Evolutionary conservation across 1,139 yeast genomes (phyloP).

Genomic region (Yamadazyma jaroonii): DNA sequence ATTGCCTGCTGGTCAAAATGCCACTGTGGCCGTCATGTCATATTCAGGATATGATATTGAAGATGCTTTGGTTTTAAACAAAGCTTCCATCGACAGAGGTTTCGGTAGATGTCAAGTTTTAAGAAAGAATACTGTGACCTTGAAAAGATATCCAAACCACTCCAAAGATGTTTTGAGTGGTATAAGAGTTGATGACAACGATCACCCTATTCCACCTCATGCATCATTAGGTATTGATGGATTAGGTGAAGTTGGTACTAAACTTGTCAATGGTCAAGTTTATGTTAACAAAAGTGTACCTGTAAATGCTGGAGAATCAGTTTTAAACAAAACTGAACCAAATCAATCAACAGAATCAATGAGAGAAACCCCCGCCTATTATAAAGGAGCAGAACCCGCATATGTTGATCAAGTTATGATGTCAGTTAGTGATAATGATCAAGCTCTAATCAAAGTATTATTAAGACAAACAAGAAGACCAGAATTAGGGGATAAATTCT

Average conservation of each 20-base stretch:
- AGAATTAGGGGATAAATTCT: constrained; percentile 95
- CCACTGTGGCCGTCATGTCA: constrained; percentile 98
- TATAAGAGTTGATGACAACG: constrained; percentile 80
- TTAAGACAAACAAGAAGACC: constrained; percentile 97
- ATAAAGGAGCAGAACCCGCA: constrained; percentile 93
- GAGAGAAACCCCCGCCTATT: constrained; percentile 87
- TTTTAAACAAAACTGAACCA: constrained; percentile 32
- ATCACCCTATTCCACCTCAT: constrained; percentile 83
- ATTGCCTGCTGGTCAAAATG: constrained; percentile 98
- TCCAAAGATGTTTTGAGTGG: constrained; percentile 90
- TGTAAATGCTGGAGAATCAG: constrained; percentile 76
- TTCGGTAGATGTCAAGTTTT: constrained; percentile 98
- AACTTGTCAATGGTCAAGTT: constrained; percentile 88
- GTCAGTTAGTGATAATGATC: constrained; percentile 93
- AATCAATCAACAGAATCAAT: constrained; percentile 51
- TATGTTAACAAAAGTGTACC: constrained; percentile 93
- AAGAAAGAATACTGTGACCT: constrained; percentile 82
- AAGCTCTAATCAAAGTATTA: constrained; percentile 87
- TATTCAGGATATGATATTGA: constrained; percentile 99
- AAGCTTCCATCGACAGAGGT: constrained; percentile 92
- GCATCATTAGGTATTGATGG: constrained; percentile 91
- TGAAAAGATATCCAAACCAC: constrained; percentile 91
- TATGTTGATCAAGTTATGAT: constrained; percentile 97
- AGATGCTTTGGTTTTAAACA: constrained; percentile 94
- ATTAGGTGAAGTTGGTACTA: constrained; percentile 92